phyloP scores from a whole-genome alignment of 106 monocot species.

The Acorus gramineus region DNA sequence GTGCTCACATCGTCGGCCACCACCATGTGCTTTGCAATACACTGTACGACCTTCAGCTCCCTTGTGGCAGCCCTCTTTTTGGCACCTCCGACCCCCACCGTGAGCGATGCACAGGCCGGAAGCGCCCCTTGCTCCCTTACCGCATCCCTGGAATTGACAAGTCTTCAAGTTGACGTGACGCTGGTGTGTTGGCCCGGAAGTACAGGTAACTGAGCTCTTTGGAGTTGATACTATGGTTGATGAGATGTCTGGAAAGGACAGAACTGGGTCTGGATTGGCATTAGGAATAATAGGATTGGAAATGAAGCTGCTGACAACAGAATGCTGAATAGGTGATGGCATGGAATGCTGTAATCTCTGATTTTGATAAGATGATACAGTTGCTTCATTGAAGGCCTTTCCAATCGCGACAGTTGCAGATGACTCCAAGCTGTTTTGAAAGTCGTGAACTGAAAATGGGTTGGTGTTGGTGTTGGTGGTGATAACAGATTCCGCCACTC shows the following conservation, averaged over 20 bases:
- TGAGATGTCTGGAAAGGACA: neutral
- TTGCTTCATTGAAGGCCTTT: conserved; percentile 3
- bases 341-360: neutral
- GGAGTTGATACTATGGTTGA: neutral
- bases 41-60: conserved; percentile 51
- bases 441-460: neutral
- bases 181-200: conserved; percentile 24
- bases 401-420: neutral
- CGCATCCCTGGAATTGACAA: conserved; percentile 37
- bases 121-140: conserved; percentile 49
- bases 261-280: conserved; percentile 3
- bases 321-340: neutral
- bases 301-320: neutral
- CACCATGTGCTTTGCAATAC: conserved; percentile 57
- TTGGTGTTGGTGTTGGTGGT: neutral
- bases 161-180: conserved; percentile 11
- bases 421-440: neutral
- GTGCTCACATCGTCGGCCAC: conserved; percentile 32
- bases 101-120: conserved; percentile 48
- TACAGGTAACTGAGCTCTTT: conserved; percentile 14
- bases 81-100: conserved; percentile 45
- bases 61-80: conserved; percentile 38
- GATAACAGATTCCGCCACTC: conserved; percentile 8
- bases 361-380: conserved; percentile 8
- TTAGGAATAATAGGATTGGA: neutral